These are phyloP conservation scores for Fusarium sp. DNA, from an alignment of 2,329 filamentous ascomycete species.

Conservation along the genomic window DNA sequence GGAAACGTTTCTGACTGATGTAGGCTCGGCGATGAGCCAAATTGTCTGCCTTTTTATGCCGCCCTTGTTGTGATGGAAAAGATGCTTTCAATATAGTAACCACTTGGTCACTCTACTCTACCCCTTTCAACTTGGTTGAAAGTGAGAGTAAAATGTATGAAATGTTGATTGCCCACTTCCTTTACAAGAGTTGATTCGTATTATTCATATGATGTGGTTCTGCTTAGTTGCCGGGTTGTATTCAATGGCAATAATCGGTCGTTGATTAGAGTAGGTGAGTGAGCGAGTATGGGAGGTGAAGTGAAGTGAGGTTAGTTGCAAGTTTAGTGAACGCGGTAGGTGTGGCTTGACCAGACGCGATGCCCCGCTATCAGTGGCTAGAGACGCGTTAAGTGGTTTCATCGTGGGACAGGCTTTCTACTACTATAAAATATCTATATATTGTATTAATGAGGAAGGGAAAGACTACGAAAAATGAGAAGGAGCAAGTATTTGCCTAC, in stretches of 20 bases:
- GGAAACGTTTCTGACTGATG: neutral
- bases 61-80: neutral
- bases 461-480: neutral
- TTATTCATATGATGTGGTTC: neutral
- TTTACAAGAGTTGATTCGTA: neutral
- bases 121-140: conserved; percentile 9
- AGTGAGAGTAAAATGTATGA: neutral
- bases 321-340: conserved; percentile 39
- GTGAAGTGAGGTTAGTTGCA: conserved; percentile 20
- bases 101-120: conserved; percentile 32
- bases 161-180: neutral
- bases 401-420: conserved; percentile 4
- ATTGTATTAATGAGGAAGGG: neutral
- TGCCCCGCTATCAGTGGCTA: conserved; percentile 42
- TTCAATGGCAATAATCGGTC: conserved; percentile 6
- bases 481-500: neutral
- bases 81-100: conserved; percentile 10
- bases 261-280: conserved; percentile 8
- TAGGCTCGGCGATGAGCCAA: neutral
- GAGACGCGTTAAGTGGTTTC: conserved; percentile 47
- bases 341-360: conserved; percentile 45
- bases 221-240: neutral
- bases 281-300: neutral
- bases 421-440: neutral
- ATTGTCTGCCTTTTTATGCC: neutral